Conservation (phyloP, 2,329 filamentous ascomycete genomes). For the Monosporascus sp. region DNA sequence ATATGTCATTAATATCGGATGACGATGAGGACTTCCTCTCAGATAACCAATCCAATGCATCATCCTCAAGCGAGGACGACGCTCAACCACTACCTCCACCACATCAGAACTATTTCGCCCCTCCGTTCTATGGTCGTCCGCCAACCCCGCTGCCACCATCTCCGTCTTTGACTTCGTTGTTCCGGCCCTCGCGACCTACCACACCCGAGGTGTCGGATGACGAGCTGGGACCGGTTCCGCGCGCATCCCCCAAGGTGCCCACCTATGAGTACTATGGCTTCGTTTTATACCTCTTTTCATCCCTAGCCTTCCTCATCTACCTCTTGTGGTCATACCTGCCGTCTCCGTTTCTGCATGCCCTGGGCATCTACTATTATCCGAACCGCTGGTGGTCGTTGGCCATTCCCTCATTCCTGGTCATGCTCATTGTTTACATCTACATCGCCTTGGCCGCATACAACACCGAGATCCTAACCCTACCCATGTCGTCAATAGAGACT, state of each 20-base stretch:
- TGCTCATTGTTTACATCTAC: conserved; percentile 86
- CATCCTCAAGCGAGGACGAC: conserved; percentile 24
- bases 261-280: conserved; percentile 99
- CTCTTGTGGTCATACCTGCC: conserved; percentile 85
- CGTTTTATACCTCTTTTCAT: conserved; percentile 87
- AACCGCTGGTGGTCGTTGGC: conserved; percentile 97
- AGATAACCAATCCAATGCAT: conserved; percentile 22
- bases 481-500: conserved; percentile 74
- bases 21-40: conserved; percentile 20
- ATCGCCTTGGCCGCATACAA: conserved; percentile 89
- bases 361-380: conserved; percentile 95
- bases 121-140: conserved; percentile 96
- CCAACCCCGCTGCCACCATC: conserved; percentile 90
- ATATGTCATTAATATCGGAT: conserved; percentile 21
- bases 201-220: conserved; percentile 90
- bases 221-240: conserved; percentile 72
- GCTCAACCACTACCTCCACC: conserved; percentile 37
- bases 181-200: conserved; percentile 85
- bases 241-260: conserved; percentile 88
- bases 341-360: conserved; percentile 81
- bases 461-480: conserved; percentile 78
- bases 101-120: conserved; percentile 56
- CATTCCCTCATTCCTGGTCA: conserved; percentile 84
- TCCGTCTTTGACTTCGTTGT: conserved; percentile 83
- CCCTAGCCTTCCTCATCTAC: conserved; percentile 69